Conservation (phyloP, 2,329 filamentous ascomycete species). For the Nectriaceae sp. region DNA sequence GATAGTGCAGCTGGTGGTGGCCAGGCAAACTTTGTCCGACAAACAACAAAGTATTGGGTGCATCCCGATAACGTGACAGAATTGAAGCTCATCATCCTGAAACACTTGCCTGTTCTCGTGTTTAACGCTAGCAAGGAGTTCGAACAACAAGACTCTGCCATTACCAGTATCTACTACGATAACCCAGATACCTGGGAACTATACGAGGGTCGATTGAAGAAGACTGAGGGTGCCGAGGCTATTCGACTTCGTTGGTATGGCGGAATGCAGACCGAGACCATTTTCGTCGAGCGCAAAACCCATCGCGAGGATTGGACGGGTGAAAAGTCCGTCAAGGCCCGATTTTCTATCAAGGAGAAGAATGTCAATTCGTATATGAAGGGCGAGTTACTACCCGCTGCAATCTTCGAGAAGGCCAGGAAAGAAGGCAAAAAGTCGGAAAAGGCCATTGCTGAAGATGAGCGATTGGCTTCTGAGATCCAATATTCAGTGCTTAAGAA, state of each 20-base stretch:
- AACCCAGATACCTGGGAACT: slow-evolving; percentile 93
- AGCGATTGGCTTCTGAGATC: slow-evolving; percentile 86
- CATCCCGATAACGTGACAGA: slow-evolving; percentile 98
- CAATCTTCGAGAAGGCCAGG: slow-evolving; percentile 94
- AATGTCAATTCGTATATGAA: slow-evolving; percentile 89
- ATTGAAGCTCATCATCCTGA: slow-evolving; percentile 94
- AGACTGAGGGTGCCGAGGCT: slow-evolving; percentile 95
- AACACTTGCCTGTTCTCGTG: slow-evolving; percentile 94
- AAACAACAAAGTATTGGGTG: slow-evolving; percentile 99
- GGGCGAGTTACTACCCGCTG: slow-evolving; percentile 80
- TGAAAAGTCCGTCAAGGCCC: slow-evolving; percentile 97
- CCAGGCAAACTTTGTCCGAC: slow-evolving; percentile 93
- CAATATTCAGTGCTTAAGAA: slow-evolving; percentile 92
- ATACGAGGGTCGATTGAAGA: slow-evolving; percentile 92
- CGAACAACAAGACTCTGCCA: slow-evolving; percentile 84
- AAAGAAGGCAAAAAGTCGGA: slow-evolving; percentile 93
- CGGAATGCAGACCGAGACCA: slow-evolving; percentile 91
- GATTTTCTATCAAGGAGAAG: slow-evolving; percentile 95
- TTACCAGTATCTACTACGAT: slow-evolving; percentile 98
- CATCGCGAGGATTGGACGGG: slow-evolving; percentile 99
- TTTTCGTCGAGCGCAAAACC: slow-evolving; percentile 97
- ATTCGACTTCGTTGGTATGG: slow-evolving; percentile 97
- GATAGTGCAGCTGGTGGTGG: slow-evolving; percentile 88
- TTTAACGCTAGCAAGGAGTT: slow-evolving; percentile 99
- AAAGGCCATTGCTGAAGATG: slow-evolving; percentile 87